These are phyloP conservation scores for Globisporangium uncinulatum DNA, from an alignment of 352 stramenopile genomes.

Conservation along the genomic window DNA sequence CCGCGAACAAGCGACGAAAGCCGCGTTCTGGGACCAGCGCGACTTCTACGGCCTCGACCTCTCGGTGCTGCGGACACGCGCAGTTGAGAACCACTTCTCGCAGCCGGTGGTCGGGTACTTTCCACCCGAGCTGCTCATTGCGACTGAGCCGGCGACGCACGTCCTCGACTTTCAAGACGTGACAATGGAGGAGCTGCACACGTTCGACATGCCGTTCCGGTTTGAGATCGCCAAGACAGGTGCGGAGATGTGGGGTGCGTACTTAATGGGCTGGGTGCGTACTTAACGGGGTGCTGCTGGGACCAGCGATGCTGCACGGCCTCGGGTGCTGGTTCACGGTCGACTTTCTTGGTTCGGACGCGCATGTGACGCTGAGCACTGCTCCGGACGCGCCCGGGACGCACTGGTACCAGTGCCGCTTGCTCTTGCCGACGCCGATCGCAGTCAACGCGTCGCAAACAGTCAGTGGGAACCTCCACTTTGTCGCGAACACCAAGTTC, in stretches of 20 bases:
- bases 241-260: constrained; percentile 9
- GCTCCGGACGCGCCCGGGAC: constrained; percentile 63
- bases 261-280: neutral
- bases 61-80: constrained; percentile 86
- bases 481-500: constrained; percentile 94
- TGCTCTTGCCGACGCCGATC: constrained; percentile 88
- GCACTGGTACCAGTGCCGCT: constrained; percentile 92
- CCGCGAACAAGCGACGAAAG: constrained; percentile 89
- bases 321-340: constrained; percentile 99
- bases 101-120: constrained; percentile 95
- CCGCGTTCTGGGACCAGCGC: constrained; percentile 93
- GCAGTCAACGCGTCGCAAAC: constrained; percentile 89
- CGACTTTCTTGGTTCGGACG: constrained; percentile 91
- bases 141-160: constrained; percentile 49
- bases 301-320: constrained; percentile 89
- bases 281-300: neutral
- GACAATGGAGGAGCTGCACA: constrained; percentile 70
- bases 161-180: constrained; percentile 84
- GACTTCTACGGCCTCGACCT: constrained; percentile 98
- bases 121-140: constrained; percentile 67
- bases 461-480: constrained; percentile 86
- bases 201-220: constrained; percentile 89
- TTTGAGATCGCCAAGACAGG: constrained; percentile 85
- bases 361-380: constrained; percentile 84
- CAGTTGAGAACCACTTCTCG: constrained; percentile 97